These are phyloP conservation scores for Ascochyta lentis DNA, from an alignment of 2,329 filamentous ascomycete genomes.

Conservation along the genomic window DNA sequence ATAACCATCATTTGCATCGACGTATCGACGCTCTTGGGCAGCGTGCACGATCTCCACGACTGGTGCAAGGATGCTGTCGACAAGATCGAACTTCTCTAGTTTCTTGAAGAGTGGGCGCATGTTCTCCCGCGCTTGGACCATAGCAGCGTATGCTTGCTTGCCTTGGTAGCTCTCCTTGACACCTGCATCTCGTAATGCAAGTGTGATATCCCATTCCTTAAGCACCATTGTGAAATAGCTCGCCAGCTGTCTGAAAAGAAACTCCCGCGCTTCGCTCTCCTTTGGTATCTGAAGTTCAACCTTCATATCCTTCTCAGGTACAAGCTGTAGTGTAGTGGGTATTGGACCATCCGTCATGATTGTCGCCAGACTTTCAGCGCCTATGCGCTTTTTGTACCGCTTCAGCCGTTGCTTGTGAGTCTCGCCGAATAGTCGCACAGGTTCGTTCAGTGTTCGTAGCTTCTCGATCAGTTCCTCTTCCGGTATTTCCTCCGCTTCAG, in stretches of 20 bases:
- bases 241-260: conserved; percentile 84
- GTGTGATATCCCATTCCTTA: conserved; percentile 80
- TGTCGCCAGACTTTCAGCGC: conserved; percentile 50
- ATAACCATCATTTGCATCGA: conserved; percentile 96
- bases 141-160: conserved; percentile 80
- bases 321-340: conserved; percentile 79
- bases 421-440: conserved; percentile 81
- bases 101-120: conserved; percentile 90
- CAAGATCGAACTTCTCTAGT: conserved; percentile 80
- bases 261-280: conserved; percentile 70
- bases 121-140: conserved; percentile 86
- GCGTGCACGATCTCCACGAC: conserved; percentile 91
- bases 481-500: conserved; percentile 66
- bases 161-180: conserved; percentile 78
- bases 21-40: conserved; percentile 88
- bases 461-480: conserved; percentile 73
- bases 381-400: conserved; percentile 70
- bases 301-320: conserved; percentile 89
- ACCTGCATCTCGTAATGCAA: conserved; percentile 64
- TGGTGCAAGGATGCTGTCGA: conserved; percentile 78
- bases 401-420: conserved; percentile 71
- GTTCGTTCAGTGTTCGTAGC: conserved; percentile 75
- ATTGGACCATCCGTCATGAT: conserved; percentile 77
- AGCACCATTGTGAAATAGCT: conserved; percentile 98
- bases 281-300: conserved; percentile 66